Evolutionary conservation across 371 early-diverging fungal species (phyloP), one percentile per base, ranked within the genome.

Genomic region (Circinella umbellata): DNA sequence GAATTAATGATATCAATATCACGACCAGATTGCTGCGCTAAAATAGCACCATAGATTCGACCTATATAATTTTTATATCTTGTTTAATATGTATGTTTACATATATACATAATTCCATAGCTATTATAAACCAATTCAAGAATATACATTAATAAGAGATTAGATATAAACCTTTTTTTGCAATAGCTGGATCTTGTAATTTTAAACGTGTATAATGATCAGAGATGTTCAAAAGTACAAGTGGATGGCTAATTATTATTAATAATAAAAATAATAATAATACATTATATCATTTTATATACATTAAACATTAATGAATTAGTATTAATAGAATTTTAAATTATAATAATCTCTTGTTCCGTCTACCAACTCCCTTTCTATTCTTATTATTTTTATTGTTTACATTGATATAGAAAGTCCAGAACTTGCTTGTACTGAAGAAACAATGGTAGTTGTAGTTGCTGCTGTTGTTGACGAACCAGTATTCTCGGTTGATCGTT

Each of bases 1-100:
- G 95, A 93, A 75, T 93, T 92, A 75, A 92, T 85, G 60, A 95
- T 90, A 70, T 94, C 94, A 64, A 94, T 88, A 61, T 91, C 91
- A 53, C 96, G 91, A 18, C 94, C 94, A 42, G 86, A 78, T 73
- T 94, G 94, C n/a, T 83, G 87, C n/a, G 95, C 96, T 18, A 94
- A 76, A 34, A 95, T 71, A 0, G 93, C 94, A 46, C 96, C 96
- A 71, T 91, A 85, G 55, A 94, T 89, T 84, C 69, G 70, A 46
- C 71, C 82, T 79, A 66, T 42, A 9, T 11, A 11, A 9, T 42
- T 42, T 42, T 9, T 6, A 9, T 42, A 42, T 42, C 42, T 42
- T 42, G 9, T 1, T 42, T 42, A 11, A 42, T 42, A n/a, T n/a
- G n/a, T n/a, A n/a, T n/a, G n/a, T n/a, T n/a, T n/a, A n/a, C n/a